A percentile compares a stretch with the other conserved stretches of the same genome.
Conservation (phyloP, 83 land plant species). For the Larix sibirica region DNA sequence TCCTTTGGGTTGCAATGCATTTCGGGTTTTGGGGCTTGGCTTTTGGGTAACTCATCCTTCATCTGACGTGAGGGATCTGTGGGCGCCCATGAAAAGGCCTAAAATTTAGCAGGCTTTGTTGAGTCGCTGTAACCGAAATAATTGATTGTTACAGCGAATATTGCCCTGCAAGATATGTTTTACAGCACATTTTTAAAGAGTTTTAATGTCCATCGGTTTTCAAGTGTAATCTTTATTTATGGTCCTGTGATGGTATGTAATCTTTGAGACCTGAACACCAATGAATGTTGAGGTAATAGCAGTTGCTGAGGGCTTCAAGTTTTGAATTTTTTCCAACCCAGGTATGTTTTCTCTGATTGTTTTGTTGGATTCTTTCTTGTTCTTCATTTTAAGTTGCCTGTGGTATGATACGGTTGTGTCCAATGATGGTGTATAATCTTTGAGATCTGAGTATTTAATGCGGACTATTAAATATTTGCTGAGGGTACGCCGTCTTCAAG, state of each 20-base stretch:
- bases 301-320: neutral
- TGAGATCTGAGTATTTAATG: too few species aligned
- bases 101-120: slow-evolving; percentile 8
- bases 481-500: too few species aligned
- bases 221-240: neutral
- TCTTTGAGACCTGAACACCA: slow-evolving; percentile 12
- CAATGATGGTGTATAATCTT: too few species aligned
- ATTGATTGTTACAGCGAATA: neutral
- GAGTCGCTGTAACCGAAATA: neutral
- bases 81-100: neutral
- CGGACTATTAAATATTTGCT: too few species aligned
- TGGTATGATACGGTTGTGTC: too few species aligned
- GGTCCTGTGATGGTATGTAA: neutral
- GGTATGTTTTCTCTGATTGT: too few species aligned
- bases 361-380: too few species aligned
- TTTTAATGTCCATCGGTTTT: neutral
- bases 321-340: too few species aligned
- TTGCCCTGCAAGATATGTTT: slow-evolving; percentile 1
- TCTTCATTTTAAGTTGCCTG: too few species aligned
- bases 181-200: neutral
- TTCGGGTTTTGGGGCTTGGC: neutral
- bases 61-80: neutral
- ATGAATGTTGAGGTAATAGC: slow-evolving; percentile 4
- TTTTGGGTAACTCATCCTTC: neutral
- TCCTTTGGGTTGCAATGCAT: too few species aligned